phyloP scores from a whole-genome alignment of 2,329 filamentous ascomycete species.

The Incumbomyces lentus region DNA sequence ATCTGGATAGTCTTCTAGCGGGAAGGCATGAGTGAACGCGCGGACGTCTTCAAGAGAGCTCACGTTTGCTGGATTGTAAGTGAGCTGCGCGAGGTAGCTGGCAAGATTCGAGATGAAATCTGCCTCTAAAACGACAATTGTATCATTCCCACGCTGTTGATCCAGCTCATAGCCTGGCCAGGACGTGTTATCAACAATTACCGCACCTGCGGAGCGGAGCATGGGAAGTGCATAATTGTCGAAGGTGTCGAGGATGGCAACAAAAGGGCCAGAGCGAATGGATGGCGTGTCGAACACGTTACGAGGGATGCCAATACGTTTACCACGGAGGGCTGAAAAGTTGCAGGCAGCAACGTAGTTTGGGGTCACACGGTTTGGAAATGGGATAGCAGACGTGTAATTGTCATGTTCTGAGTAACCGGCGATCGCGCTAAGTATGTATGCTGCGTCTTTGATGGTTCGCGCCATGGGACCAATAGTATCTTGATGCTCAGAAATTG shows the following conservation, averaged over 20 bases:
- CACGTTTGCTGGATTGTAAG: slow-evolving; percentile 48
- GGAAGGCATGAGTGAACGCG: slow-evolving; percentile 44
- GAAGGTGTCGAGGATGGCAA: slow-evolving; percentile 44
- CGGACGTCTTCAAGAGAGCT: slow-evolving; percentile 41
- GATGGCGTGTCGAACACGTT: slow-evolving; percentile 41
- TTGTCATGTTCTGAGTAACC: slow-evolving; percentile 45
- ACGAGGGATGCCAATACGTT: slow-evolving; percentile 54
- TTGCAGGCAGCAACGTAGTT: slow-evolving; percentile 53
- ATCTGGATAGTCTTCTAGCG: slow-evolving; percentile 49
- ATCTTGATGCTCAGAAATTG: slow-evolving; percentile 38
- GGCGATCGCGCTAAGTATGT: slow-evolving; percentile 49
- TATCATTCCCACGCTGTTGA: slow-evolving; percentile 29
- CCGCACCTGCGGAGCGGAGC: slow-evolving; percentile 47
- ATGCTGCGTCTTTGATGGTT: slow-evolving; percentile 49
- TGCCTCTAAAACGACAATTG: slow-evolving; percentile 39
- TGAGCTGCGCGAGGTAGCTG: slow-evolving; percentile 46
- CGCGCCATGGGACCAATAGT: slow-evolving; percentile 44
- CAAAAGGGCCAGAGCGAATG: slow-evolving; percentile 22
- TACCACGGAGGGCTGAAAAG: slow-evolving; percentile 42
- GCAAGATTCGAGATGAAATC: slow-evolving; percentile 51
- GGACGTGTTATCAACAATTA: slow-evolving; percentile 49
- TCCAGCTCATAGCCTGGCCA: slow-evolving; percentile 42
- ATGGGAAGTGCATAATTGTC: slow-evolving; percentile 39
- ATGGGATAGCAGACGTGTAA: slow-evolving; percentile 50
- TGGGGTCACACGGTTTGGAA: slow-evolving; percentile 35